Base-by-base conservation (phyloP, 495 filamentous ascomycete species). In the Hyaloscypha bicolor region DNA sequence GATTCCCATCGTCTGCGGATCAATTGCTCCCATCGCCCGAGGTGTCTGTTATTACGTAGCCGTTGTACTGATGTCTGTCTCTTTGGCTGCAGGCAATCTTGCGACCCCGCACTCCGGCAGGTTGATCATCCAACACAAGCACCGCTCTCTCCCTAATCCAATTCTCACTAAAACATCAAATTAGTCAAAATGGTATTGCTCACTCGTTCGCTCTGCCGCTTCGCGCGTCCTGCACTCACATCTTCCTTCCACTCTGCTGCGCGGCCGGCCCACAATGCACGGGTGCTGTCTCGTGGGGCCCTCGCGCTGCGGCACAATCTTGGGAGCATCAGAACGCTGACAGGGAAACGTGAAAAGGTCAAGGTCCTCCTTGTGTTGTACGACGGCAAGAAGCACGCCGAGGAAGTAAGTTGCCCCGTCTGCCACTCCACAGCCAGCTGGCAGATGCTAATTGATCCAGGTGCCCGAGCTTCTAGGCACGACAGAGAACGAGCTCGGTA, bases 401-500 rank as follows among this genome's bases (percentile, higher is more conserved):
- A 70, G 55, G 71, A 73, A 25, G 71, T 73, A 56, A 66, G 71
- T 55, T 14, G 4, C 14, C 14, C 14, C 37, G 12, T 39, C 64
- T 30, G 42, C 42, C 31, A 33, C 6, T 19, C 6, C 14, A 3
- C 9, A 56, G 42, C 39, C 29, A 9, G 25, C 25, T 25, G 0
- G 5, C 55, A 61, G 51, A 64, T 4, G 30, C 61, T 70, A 12
- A 67, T 45, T 31, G 3, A 45, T 31, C 68, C 69, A 86, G 72
- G 83, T 86, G 48, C 73, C 73, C 56, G 73, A 71, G 69, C 86
- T 99, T 63, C 89, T 99, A 65, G 95, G 95, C 73, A 96, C 94
- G 53, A 97, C 91, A 62, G 93, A 99, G 85, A 98, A 98, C 79
- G 95, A 99, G 85, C 91, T 99, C 63, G 95, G 95, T 61, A 79